Percentiles rank a stretch among this genome's conserved stretches.
Conservation (phyloP, 768 basidiomycete species). For the Phylloporus sp. region DNA sequence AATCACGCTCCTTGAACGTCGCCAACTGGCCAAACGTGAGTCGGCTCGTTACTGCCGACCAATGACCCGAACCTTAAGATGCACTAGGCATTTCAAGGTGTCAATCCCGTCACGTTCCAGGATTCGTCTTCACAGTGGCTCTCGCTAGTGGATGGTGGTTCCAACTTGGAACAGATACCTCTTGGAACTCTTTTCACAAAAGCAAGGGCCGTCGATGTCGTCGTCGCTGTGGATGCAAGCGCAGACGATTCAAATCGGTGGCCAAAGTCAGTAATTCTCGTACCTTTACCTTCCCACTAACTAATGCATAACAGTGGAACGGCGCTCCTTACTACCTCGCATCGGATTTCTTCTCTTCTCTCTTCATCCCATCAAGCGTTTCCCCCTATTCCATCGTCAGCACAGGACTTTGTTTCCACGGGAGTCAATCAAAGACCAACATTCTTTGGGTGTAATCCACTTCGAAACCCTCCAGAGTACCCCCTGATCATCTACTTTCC, state of each 20-base stretch:
- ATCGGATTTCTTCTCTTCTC: constrained; percentile 41
- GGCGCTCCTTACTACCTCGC: constrained; percentile 39
- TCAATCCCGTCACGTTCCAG: constrained; percentile 45
- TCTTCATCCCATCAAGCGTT: constrained; percentile 52
- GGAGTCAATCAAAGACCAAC: constrained; percentile 66
- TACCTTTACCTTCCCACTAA: background rate
- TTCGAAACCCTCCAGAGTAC: constrained; percentile 44
- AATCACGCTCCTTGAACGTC: constrained; percentile 52
- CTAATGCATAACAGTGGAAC: constrained; percentile 42
- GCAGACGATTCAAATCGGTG: constrained; percentile 55
- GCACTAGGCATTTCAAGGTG: constrained; percentile 44
- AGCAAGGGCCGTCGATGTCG: constrained; percentile 62
- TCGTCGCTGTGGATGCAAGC: constrained; percentile 70
- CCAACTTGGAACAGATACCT: constrained; percentile 68
- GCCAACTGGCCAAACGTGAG: constrained; percentile 62
- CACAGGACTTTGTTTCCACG: constrained; percentile 48
- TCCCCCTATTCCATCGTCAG: constrained; percentile 55
- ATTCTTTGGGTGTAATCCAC: constrained; percentile 74
- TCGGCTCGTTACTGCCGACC: background rate
- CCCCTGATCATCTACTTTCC: constrained; percentile 74
- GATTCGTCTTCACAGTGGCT: constrained; percentile 51
- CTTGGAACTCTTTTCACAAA: constrained; percentile 67
- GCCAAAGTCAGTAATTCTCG: constrained; percentile 51
- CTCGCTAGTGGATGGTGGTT: constrained; percentile 65
- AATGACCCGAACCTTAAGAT: background rate